A percentile compares a stretch with the other conserved stretches of the same genome.
Conservation (phyloP, 1,284 basidiomycete species). For the Spongiforma sp. region DNA sequence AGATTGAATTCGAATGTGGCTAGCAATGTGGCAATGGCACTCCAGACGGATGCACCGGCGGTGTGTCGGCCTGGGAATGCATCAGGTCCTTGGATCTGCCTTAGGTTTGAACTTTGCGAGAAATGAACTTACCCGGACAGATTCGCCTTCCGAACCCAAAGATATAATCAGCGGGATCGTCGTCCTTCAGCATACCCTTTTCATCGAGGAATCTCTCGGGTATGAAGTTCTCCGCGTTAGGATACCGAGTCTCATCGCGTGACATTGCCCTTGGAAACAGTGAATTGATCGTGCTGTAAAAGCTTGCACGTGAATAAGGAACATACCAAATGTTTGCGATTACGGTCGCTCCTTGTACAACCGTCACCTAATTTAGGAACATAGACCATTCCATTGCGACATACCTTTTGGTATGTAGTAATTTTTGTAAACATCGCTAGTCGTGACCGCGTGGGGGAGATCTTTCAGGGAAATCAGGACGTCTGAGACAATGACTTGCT, state of each 20-base stretch:
- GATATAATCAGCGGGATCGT: conserved; percentile 17
- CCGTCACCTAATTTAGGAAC: background rate
- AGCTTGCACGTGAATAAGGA: background rate
- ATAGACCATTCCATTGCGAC: background rate
- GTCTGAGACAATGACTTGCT: background rate
- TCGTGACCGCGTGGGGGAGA: conserved; percentile 8
- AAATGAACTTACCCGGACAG: conserved; percentile 14
- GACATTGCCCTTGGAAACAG: conserved; percentile 20
- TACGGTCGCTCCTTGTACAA: conserved; percentile 10
- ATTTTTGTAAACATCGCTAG: conserved; percentile 21
- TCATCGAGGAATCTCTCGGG: conserved; percentile 23
- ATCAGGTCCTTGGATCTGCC: background rate
- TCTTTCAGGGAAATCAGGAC: conserved; percentile 6
- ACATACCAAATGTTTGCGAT: conserved; percentile 23
- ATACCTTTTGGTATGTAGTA: conserved; percentile 30
- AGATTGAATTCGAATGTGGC: conserved; percentile 18
- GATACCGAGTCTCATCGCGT: conserved; percentile 19
- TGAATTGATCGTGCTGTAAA: no score
- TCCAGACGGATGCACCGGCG: conserved; percentile 25
- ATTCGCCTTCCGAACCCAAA: conserved; percentile 29
- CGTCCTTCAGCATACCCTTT: conserved; percentile 16
- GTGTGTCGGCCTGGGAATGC: conserved; percentile 14
- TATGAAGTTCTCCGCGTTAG: conserved; percentile 16
- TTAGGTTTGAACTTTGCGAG: no score
- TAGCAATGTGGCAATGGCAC: conserved; percentile 20